Conservation (phyloP, 164 flowering plant species). For the Chimonanthus salicifolius region DNA sequence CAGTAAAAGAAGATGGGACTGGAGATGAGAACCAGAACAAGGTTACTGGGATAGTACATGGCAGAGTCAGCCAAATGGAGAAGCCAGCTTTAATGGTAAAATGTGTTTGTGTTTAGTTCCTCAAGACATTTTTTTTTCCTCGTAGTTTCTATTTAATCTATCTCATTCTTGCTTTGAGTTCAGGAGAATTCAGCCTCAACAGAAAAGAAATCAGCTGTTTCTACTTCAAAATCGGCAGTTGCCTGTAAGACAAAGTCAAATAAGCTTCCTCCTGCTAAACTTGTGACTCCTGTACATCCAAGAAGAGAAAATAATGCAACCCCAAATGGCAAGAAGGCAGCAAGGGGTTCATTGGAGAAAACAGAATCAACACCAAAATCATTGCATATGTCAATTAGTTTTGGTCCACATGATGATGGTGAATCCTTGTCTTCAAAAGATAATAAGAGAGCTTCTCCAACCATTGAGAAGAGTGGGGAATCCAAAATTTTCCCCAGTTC, state of each 20-base stretch:
- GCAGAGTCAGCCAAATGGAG: constrained; percentile 12
- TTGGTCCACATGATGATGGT: constrained; percentile 23
- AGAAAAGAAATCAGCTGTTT: constrained; percentile 20
- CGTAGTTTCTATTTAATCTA: not conserved
- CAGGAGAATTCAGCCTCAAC: constrained; percentile 17
- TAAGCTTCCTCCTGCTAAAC: constrained; percentile 26
- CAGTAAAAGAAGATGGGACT: constrained; percentile 8
- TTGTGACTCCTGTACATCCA: constrained; percentile 15
- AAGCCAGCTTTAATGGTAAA: constrained; percentile 23
- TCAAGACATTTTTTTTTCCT: not conserved
- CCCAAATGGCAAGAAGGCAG: constrained; percentile 22
- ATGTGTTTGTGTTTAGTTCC: not conserved
- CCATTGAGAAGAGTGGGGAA: constrained; percentile 19
- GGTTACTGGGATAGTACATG: constrained; percentile 6
- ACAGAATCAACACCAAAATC: constrained; percentile 35
- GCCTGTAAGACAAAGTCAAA: constrained; percentile 29
- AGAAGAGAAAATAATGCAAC: constrained; percentile 24
- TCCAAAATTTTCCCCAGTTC: constrained; percentile 21
- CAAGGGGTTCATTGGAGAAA: constrained; percentile 21
- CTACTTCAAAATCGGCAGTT: constrained; percentile 26
- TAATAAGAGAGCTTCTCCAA: constrained; percentile 21
- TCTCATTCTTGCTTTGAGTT: not conserved
- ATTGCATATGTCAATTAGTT: constrained; percentile 63
- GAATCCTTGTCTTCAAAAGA: constrained; percentile 12
- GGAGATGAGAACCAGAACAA: constrained; percentile 13